Evolutionary conservation across 2,329 filamentous ascomycete species (phyloP), one percentile per base, ranked within the genome.

Genomic region (Fusarium marasasianum): DNA sequence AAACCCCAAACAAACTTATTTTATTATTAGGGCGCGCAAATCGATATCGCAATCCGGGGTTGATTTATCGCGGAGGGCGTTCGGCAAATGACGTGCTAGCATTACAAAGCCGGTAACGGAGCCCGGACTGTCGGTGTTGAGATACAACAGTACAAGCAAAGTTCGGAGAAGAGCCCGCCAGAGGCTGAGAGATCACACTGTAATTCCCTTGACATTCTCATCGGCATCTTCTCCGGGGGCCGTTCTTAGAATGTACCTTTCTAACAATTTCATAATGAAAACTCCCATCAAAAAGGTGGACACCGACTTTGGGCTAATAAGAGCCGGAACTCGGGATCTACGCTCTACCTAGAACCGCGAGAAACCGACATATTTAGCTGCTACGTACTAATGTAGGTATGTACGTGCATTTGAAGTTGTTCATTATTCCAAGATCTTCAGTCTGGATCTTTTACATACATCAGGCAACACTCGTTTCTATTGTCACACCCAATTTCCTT

Each of bases 31-130:
- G 56, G 72, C 58, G 56, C 58, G 47, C 26, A 38, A 51, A 64
- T 60, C 48, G 64, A 69, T 73, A 78, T 75, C 74, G 65, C 64
- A 78, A 76, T 74, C 77, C 67, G 73, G 77, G 76, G 77, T 78
- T 37, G 66, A 40, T 59, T 59, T 74, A 47, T 71, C 75, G 69
- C 74, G 64, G 73, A 76, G 67, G 58, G 67, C 53, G 55, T 37
- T 63, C 57, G 66, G 69, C 76, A 77, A 79, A 79, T 79, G 77
- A 75, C 77, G 77, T 79, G 77, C 77, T 79, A 55, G 72, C 60
- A 79, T 79, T 75, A 79, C 75, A 66, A 75, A 79, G 77, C 75
- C 76, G 77, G 74, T 78, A 77, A 70, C 77, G 77, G 77, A 74
- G 69, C 14, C 57, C 66, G 66, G 66, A 50, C 55, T 74, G 73